These are phyloP conservation scores for Penicillium cosmopolitanum DNA, from an alignment of 495 filamentous ascomycete species.

Conservation along the genomic window DNA sequence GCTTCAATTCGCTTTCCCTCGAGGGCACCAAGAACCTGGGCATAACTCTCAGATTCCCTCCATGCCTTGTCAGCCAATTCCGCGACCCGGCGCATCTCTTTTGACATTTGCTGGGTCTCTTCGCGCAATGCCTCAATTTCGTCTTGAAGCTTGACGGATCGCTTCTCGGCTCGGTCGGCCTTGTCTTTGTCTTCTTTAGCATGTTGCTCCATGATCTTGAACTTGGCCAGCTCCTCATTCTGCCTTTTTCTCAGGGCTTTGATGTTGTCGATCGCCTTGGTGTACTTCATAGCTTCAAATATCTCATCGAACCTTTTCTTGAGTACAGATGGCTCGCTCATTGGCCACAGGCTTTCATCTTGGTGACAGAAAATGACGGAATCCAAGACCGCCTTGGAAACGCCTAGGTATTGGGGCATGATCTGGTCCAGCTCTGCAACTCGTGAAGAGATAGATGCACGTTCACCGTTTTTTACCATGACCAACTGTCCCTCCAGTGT, in stretches of 20 bases:
- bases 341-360: slow-evolving; percentile 96
- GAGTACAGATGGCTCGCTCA: slow-evolving; percentile 82
- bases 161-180: slow-evolving; percentile 70
- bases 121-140: slow-evolving; percentile 72
- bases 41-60: slow-evolving; percentile 63
- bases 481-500: slow-evolving; percentile 78
- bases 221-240: slow-evolving; percentile 69
- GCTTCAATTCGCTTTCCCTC: slow-evolving; percentile 75
- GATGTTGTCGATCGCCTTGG: slow-evolving; percentile 94
- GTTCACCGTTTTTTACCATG: slow-evolving; percentile 80
- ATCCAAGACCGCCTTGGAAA: slow-evolving; percentile 87
- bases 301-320: slow-evolving; percentile 98
- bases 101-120: slow-evolving; percentile 59
- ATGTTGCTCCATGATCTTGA: slow-evolving; percentile 72
- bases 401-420: slow-evolving; percentile 86
- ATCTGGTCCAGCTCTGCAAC: slow-evolving; percentile 79
- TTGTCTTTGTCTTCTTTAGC: slow-evolving; percentile 86
- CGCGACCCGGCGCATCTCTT: slow-evolving; percentile 58
- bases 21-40: slow-evolving; percentile 68
- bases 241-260: slow-evolving; percentile 83
- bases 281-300: slow-evolving; percentile 95
- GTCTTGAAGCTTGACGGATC: slow-evolving; percentile 62
- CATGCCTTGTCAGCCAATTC: slow-evolving; percentile 61
- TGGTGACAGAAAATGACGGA: slow-evolving; percentile 98
- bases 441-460: slow-evolving; percentile 72